Base-by-base conservation (phyloP, 768 basidiomycete species). In the Kondoa subrosea region DNA sequence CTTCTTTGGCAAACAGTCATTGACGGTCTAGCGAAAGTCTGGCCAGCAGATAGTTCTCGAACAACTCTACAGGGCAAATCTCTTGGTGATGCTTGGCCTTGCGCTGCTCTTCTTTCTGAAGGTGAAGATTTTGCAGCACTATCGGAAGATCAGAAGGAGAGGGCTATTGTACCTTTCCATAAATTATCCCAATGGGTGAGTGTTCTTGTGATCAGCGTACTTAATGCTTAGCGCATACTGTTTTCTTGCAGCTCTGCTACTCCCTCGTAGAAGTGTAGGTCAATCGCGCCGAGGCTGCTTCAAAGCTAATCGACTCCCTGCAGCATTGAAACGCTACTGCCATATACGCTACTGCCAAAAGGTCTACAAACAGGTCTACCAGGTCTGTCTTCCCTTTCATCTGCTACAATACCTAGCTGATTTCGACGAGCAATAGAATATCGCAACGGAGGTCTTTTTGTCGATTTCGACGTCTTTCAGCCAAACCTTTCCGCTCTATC, bases 51-150 rank as follows among this genome's bases (percentile, higher is more conserved):
- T 32, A 29, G 66, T 4, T 82, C 84, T 21, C 83, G 91, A 29
- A 82, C 82, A 1, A 80, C 81, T 2, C 79, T 96, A 31, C 85
- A 80, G 8, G 85, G 83, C 2, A 76, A 87, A 29, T 76, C 86
- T 0, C 83, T 97, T 3, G 93, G 93, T 26, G 93, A 97, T 75
- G 91, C 91, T 59, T 97, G 93, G 93, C 87, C 86, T 0, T 92
- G 89, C 71, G 78, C 82, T 2, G 82, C 82, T 0, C 75, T 81
- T 17, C 64, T 70, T 2, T 69, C 74, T 8, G 68, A 72, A 16
- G 67, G 67, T 4, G 33, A 40, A 1, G 27, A 27, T 8, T 27
- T 16, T 12, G 61, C 61, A 3, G 34, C 61, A 3, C 26, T 34
- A 1, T 31, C 66, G n/a, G 61, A 65, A 70, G 72, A n/a, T 26